Base-by-base conservation (phyloP, 1,284 basidiomycete species). In the Sphagnurus paluster region DNA sequence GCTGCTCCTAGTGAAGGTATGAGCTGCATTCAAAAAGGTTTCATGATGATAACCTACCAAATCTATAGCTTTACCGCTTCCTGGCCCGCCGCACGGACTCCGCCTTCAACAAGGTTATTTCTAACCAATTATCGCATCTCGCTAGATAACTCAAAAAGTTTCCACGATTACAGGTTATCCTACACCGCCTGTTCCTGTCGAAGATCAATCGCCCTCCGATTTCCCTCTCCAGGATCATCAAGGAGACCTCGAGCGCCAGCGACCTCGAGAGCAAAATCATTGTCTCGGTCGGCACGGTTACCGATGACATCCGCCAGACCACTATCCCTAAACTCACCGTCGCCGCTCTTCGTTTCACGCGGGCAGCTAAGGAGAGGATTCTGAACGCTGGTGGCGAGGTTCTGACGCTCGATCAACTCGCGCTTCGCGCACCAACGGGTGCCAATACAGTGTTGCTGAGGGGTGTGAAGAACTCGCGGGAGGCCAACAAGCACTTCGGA, bases 151-250 rank as follows among this genome's bases (percentile, higher is more conserved):
- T 46, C 29, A 50, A 38, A 25, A 3, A 5, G 30, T 20, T 2
- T 32, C 8, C 26, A 10, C 39, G 5, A 44, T 42, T 13, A 29
- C 56, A 90, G 87, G 90, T 86, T 65, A 79, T 99, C 73, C 93
- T 99, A 65, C 92, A 88, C 74, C 90, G 96, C 53, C 87, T 99
- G 54, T 99, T 94, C 81, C 88, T 95, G 74, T 94, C 91, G 68
- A 94, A 95, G 81, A 86, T 83, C 82, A 99, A 99, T 85, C 92
- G 93, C 57, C 93, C 97, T 44, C 97, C 97, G 49, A 76, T 99
- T 57, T 98, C 96, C 62, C 79, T 98, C 61, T 97, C 93, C 53
- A 82, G 88, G 65, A 90, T 97, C 62, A 72, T 85, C 55, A 92
- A 86, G 71, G 87, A 93, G 71, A 91, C 90, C 44, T 67, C 77